Base-by-base conservation (phyloP, 2,329 filamentous ascomycete species). In the Basipetospora chlamydospora region DNA sequence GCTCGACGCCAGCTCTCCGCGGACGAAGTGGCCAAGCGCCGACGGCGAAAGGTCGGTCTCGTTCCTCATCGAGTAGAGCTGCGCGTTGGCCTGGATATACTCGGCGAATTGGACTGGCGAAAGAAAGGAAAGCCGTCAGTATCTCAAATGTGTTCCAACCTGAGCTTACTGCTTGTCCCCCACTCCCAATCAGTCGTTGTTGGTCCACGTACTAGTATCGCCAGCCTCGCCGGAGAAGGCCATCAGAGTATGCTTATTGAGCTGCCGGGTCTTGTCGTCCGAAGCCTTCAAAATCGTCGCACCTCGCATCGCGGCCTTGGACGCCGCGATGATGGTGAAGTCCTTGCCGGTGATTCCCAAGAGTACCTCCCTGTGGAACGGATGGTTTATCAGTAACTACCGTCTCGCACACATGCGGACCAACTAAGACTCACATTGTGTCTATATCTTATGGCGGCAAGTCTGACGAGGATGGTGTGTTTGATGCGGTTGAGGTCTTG, bases 11-110 rank as follows among this genome's bases (percentile, higher is more conserved):
- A 98, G 77, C 63, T 98, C 87, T 55, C 81, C 80, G 47, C 90
- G 84, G 49, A 98, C 86, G 57, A 95, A 98, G 65, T 84, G 78
- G 43, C 87, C 84, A 39, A 95, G 78, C 26, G 85, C 90, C 25
- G 80, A 78, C 8, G 90, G 88, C 30, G 84, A 85, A 42, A 98
- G 76, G 52, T 95, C 85, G 54, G 81, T 81, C 60, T 86, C 82
- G 59, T 96, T 96, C 55, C 92, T 85, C 87, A 96, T 98, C 47
- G 83, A 86, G 66, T 98, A 98, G 55, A 98, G 80, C 63, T 94
- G 85, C 44, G 90, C 79, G 61, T 98, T 98, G 57, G 88, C 87
- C 73, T 96, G 87, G 59, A 98, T 92, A 66, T 88, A 98, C 66
- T 98, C 90, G 58, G 92, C 84, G 59, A 98, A 98, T 78, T 98